Evolutionary conservation across 1,139 yeast species (phyloP).

Genomic region (Candida labiduridarum): DNA sequence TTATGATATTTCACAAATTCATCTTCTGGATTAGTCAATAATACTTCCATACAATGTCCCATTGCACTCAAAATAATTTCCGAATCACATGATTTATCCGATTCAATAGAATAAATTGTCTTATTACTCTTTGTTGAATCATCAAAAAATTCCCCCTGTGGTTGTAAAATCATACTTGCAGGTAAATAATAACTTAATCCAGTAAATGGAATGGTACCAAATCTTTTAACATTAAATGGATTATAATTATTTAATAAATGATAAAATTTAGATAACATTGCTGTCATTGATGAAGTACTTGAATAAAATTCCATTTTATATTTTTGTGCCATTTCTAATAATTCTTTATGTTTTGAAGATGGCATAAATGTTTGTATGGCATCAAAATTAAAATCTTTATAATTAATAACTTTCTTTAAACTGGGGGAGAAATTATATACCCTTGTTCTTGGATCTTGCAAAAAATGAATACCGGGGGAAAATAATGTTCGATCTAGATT

Average conservation of each 20-base stretch:
- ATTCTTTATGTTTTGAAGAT: constrained; percentile 62
- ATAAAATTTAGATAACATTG: constrained; percentile 74
- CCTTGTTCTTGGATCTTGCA: constrained; percentile 76
- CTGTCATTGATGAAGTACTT: constrained; percentile 89
- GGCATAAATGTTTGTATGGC: constrained; percentile 60
- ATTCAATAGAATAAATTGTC: constrained; percentile 61
- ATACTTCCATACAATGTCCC: constrained; percentile 78
- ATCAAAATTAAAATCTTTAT: constrained; percentile 68
- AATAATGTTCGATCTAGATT: constrained; percentile 69
- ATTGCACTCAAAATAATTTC: constrained; percentile 74
- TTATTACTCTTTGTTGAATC: constrained; percentile 25
- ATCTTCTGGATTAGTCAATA: constrained; percentile 60
- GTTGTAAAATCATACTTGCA: constrained; percentile 43
- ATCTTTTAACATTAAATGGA: constrained; percentile 23
- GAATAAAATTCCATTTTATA: constrained; percentile 56
- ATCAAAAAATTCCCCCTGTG: constrained; percentile 26
- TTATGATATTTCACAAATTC: constrained; percentile 39
- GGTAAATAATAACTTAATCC: constrained; percentile 35
- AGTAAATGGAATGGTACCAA: constrained; percentile 40
- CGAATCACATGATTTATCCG: constrained; percentile 68
- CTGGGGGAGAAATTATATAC: constrained; percentile 70
- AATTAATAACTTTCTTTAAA: constrained; percentile 62
- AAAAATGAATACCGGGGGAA: constrained; percentile 81
- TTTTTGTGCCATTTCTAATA: constrained; percentile 52
- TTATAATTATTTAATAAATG: constrained; percentile 60